A percentile compares a stretch with the other conserved stretches of the same genome.
Evolutionary conservation across 2,329 filamentous ascomycete genomes (phyloP).

Genomic region (Raffaelea albimanens): DNA sequence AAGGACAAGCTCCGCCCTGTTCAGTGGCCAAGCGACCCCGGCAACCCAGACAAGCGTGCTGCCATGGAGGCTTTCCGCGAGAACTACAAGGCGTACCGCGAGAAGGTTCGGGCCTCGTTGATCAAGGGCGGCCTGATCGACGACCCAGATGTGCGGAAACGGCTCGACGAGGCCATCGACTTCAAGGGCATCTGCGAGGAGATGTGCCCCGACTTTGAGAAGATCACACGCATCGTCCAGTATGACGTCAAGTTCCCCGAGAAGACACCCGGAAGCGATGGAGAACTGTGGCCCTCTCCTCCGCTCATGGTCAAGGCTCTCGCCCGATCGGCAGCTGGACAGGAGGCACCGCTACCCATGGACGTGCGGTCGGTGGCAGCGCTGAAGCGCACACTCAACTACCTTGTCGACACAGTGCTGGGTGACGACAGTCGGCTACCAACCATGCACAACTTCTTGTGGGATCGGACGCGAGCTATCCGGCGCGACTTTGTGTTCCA

Average conservation of each 20-base stretch:
- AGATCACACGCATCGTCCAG: constrained; percentile 52
- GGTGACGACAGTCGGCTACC: constrained; percentile 43
- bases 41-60: constrained; percentile 38
- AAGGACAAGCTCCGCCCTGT: constrained; percentile 46
- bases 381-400: constrained; percentile 51
- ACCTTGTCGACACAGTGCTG: constrained; percentile 52
- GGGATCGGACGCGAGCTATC: constrained; percentile 59
- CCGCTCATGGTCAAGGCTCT: constrained; percentile 57
- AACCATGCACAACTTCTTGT: constrained; percentile 51
- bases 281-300: constrained; percentile 36
- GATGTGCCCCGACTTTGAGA: constrained; percentile 61
- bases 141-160: constrained; percentile 54
- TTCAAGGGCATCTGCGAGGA: constrained; percentile 61
- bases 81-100: constrained; percentile 46
- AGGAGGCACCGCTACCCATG: constrained; percentile 58
- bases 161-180: constrained; percentile 52
- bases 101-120: constrained; percentile 45
- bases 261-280: constrained; percentile 33
- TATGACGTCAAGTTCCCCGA: constrained; percentile 48
- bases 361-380: constrained; percentile 54
- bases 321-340: constrained; percentile 57
- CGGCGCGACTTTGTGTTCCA: constrained; percentile 62
- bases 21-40: constrained; percentile 44
- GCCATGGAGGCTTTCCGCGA: constrained; percentile 47
- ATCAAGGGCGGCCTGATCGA: constrained; percentile 53